Evolutionary conservation across 805 yeast genomes (phyloP).

Genomic region (Candida ulmi): DNA sequence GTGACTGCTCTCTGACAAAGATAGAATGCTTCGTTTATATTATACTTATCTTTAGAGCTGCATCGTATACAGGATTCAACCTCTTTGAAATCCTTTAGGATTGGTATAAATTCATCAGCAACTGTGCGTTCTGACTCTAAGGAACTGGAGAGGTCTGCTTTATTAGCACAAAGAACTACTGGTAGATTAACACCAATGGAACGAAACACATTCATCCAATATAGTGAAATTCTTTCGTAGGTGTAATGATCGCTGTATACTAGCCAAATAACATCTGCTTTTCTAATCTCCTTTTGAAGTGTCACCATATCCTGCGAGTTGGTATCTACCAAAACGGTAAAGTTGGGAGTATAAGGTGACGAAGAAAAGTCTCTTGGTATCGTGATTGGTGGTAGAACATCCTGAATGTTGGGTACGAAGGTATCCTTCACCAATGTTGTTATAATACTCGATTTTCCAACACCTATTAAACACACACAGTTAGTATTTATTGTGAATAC

Average conservation of each 20-base stretch:
- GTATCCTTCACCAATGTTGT: conserved; percentile 78
- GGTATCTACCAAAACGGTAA: conserved; percentile 79
- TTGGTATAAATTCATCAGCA: conserved; percentile 79
- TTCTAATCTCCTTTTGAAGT: conserved; percentile 68
- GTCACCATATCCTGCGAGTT: conserved; percentile 54
- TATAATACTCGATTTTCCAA: conserved; percentile 77
- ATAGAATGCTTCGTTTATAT: conserved; percentile 89
- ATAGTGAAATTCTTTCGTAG: conserved; percentile 82
- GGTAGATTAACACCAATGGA: conserved; percentile 93
- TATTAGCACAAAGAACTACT: conserved; percentile 85
- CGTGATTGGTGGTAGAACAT: conserved; percentile 76
- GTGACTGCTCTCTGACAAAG: conserved; percentile 90
- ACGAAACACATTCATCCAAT: conserved; percentile 93
- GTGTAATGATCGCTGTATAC: conserved; percentile 93
- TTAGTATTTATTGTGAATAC: neutral
- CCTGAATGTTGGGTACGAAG: conserved; percentile 71
- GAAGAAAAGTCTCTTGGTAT: conserved; percentile 70
- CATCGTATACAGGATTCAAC: conserved; percentile 88
- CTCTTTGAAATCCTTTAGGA: conserved; percentile 87
- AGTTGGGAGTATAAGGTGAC: conserved; percentile 52
- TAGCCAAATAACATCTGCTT: conserved; percentile 91
- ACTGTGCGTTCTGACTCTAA: conserved; percentile 42
- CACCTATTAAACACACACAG: conserved; percentile 29
- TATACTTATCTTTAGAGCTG: conserved; percentile 77
- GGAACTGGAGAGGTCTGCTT: conserved; percentile 44